These are phyloP conservation scores for Xylona heveae DNA, from an alignment of 495 filamentous ascomycete genomes.

Conservation along the genomic window DNA sequence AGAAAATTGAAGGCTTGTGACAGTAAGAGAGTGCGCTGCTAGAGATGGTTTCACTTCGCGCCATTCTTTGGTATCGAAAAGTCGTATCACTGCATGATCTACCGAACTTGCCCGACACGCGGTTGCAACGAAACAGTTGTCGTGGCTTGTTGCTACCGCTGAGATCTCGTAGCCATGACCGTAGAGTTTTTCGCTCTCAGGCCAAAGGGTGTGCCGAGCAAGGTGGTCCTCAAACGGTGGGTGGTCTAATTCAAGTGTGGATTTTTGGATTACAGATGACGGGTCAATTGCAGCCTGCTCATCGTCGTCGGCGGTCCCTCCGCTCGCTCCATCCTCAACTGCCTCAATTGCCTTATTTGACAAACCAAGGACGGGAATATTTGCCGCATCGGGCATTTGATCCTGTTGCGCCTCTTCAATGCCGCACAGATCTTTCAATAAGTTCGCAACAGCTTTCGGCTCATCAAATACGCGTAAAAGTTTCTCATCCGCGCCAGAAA, in stretches of 20 bases:
- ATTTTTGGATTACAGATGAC: slow-evolving; percentile 16
- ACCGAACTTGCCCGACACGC: slow-evolving; percentile 81
- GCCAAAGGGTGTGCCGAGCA: slow-evolving; percentile 81
- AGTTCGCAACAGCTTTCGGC: slow-evolving; percentile 57
- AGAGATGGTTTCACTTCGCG: slow-evolving; percentile 70
- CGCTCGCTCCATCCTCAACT: slow-evolving; percentile 27
- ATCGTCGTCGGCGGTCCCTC: slow-evolving; percentile 9
- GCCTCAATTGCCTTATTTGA: slow-evolving; percentile 81
- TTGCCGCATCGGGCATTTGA: slow-evolving; percentile 61
- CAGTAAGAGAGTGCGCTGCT: slow-evolving; percentile 62
- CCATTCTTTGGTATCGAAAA: slow-evolving; percentile 76
- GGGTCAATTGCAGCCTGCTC: slow-evolving; percentile 11
- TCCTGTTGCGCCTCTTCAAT: slow-evolving; percentile 22
- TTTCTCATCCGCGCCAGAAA: slow-evolving; percentile 97
- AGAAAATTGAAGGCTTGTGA: slow-evolving; percentile 61
- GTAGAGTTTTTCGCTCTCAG: slow-evolving; percentile 90
- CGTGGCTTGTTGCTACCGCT: slow-evolving; percentile 58
- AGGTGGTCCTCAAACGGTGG: slow-evolving; percentile 83
- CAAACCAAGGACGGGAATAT: slow-evolving; percentile 83
- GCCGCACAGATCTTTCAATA: slow-evolving; percentile 48
- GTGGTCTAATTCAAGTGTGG: slow-evolving; percentile 26
- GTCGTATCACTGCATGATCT: slow-evolving; percentile 81
- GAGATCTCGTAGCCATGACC: slow-evolving; percentile 98
- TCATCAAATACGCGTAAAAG: slow-evolving; percentile 85
- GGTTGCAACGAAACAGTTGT: slow-evolving; percentile 61